Evolutionary conservation across 2,329 filamentous ascomycete species (phyloP), one percentile per base, ranked within the genome.

Genomic region (Phialemoniopsis sp.): DNA sequence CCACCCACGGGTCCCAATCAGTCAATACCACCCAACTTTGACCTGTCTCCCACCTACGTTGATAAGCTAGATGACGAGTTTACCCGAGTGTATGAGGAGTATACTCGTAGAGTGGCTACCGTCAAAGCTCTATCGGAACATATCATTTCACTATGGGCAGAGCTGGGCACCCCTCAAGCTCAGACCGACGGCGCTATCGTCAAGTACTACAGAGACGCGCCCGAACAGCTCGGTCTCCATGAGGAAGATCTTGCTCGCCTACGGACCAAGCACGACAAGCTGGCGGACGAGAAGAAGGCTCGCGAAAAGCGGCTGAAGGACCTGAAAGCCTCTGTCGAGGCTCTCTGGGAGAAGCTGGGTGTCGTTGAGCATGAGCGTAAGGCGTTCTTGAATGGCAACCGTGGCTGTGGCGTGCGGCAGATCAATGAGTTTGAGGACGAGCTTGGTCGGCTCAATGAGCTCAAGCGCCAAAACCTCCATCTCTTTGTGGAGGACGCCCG

Each of bases 371-470:
- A 71, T 14, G 90, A 96, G 56, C 83, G 86, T 52, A 94, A 89
- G 67, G 73, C 78, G 19, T 98, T 98, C 67, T 66, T 95, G 13
- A 85, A 88, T 49, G 73, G 80, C 41, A 96, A 96, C 64, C 84
- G 91, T 30, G 94, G 94, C 38, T 96, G 88, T 52, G 91, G 91
- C 13, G 70, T 97, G 39, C 78, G 91, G 42, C 87, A 89, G 47
- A 95, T 96, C 65, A 96, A 96, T 56, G 90, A 97, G 63, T 95
- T 90, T 51, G 89, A 97, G 62, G 89, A 95, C 46, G 93, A 98
- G 64, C 73, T 97, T 33, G 72, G 77, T 4, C 78, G 89, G 35
- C 67, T 98, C 35, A 93, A 94, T 50, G 90, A 97, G 60, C 75
- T 97, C 42, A 98, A 98, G 71, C 78, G 86, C 52, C 88, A 98